Evolutionary conservation across 169 alveolate genomes (phyloP).

Genomic region (Theileria parva): DNA sequence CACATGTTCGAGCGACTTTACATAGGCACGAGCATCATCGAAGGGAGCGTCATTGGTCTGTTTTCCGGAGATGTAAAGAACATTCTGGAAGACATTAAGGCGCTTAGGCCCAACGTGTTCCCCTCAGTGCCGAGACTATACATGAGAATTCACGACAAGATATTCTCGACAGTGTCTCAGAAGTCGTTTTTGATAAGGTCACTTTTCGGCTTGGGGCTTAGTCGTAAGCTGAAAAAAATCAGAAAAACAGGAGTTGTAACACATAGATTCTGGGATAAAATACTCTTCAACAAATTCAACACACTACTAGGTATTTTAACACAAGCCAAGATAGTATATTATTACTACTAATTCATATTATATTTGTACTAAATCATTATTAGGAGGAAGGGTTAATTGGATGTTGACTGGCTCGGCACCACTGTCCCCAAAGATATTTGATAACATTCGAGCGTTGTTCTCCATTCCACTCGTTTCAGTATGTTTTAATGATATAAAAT

Average conservation of each 20-base stretch:
- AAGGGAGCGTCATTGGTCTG: conserved; percentile 79
- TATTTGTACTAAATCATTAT: not conserved
- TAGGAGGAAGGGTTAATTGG: conserved; percentile 74
- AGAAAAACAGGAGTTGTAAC: conserved; percentile 44
- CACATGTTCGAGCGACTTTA: conserved; percentile 91
- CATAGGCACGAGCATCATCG: conserved; percentile 70
- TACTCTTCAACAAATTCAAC: conserved; percentile 67
- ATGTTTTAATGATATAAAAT: conserved; percentile 31
- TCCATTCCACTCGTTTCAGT: conserved; percentile 57
- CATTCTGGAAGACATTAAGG: conserved; percentile 82
- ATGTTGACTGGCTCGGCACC: conserved; percentile 80
- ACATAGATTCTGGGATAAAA: conserved; percentile 60
- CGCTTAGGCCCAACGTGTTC: conserved; percentile 74
- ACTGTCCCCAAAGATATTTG: conserved; percentile 62
- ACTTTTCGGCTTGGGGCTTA: conserved; percentile 68
- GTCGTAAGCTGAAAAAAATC: conserved; percentile 41
- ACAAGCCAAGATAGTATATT: not conserved
- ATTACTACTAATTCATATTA: conserved; percentile 29
- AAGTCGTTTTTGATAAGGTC: conserved; percentile 59
- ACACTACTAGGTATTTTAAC: conserved; percentile 37
- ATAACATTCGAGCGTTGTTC: conserved; percentile 69
- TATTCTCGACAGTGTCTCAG: conserved; percentile 65
- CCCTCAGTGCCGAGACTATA: conserved; percentile 77
- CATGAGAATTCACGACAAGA: conserved; percentile 74
- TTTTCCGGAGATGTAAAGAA: conserved; percentile 88